A percentile compares a stretch with the other conserved stretches of the same genome.
Evolutionary conservation across 768 basidiomycete species (phyloP).

Genomic region (Tulasnella sp.): DNA sequence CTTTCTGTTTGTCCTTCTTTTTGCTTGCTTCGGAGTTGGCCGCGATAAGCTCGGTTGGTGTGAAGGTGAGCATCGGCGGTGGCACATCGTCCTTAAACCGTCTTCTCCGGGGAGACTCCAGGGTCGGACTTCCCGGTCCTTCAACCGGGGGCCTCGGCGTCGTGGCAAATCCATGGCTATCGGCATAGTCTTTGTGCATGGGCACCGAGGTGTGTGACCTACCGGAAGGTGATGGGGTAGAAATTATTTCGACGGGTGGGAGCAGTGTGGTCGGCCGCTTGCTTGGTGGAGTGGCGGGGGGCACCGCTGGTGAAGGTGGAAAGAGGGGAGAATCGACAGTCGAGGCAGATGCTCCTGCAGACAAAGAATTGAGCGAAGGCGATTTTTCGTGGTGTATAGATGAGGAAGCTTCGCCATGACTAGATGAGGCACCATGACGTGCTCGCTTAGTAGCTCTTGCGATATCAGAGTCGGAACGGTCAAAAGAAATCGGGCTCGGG

Average conservation of each 20-base stretch:
- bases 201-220: not conserved
- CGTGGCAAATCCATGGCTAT: conserved; percentile 11
- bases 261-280: conserved; percentile 3
- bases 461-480: conserved; percentile 2
- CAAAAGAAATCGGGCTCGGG: not conserved
- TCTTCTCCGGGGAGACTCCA: conserved; percentile 6
- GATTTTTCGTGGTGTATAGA: not conserved
- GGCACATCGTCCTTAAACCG: not conserved
- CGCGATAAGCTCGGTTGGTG: not conserved
- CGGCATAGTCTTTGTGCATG: conserved; percentile 8
- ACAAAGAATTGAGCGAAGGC: conserved; percentile 3
- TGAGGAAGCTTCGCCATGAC: not conserved
- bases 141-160: conserved; percentile 4
- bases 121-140: conserved; percentile 8
- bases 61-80: not conserved
- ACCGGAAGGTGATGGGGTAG: conserved; percentile 5
- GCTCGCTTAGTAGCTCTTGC: conserved; percentile 5
- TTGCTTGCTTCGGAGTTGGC: not conserved
- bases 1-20: not conserved
- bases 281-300: conserved; percentile 7
- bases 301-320: conserved; percentile 1
- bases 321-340: conserved; percentile 4
- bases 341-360: conserved; percentile 4
- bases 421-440: not conserved
- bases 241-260: conserved; percentile 8